A percentile compares a stretch with the other conserved stretches of the same genome.
These are phyloP conservation scores for Combretum micranthum DNA, from an alignment of 345 rosid species.

Conservation along the genomic window DNA sequence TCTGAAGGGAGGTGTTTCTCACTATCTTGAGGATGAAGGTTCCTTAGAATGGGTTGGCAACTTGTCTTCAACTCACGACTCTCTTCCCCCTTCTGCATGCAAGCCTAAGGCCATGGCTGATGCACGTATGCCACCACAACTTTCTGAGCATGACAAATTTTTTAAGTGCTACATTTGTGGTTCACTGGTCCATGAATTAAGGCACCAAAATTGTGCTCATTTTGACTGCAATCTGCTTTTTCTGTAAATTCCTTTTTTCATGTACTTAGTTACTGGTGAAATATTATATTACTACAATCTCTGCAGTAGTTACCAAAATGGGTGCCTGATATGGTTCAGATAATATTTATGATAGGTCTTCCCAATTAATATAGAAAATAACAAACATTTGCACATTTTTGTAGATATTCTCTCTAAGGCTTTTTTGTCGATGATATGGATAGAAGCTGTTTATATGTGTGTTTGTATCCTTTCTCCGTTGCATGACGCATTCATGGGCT, in stretches of 20 bases:
- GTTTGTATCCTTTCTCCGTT: too few species aligned
- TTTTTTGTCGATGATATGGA: too few species aligned
- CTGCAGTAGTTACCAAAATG: too few species aligned
- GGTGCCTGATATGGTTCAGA: too few species aligned
- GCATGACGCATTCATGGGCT: too few species aligned
- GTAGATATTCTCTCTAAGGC: too few species aligned
- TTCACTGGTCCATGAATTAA: conserved; percentile 49
- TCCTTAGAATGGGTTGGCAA: conserved; percentile 73
- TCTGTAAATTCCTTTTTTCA: conserved; percentile 49
- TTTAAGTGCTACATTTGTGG: conserved; percentile 66
- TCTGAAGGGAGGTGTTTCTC: conserved; percentile 79
- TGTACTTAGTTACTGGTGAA: too few species aligned
- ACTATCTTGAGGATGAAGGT: conserved; percentile 73
- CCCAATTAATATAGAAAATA: too few species aligned
- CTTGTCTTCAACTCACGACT: conserved; percentile 89
- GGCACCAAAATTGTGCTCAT: conserved; percentile 94
- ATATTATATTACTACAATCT: too few species aligned
- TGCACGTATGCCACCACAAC: conserved; percentile 16
- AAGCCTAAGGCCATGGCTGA: conserved; percentile 24
- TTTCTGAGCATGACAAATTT: conserved; percentile 32
- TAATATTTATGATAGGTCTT: too few species aligned
- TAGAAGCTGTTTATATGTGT: too few species aligned
- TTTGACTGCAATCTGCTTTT: conserved; percentile 83
- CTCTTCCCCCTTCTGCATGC: conserved; percentile 70
- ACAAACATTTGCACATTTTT: too few species aligned